Conservation (phyloP, 108 stramenopile genomes). For the Fragilaria radians region DNA sequence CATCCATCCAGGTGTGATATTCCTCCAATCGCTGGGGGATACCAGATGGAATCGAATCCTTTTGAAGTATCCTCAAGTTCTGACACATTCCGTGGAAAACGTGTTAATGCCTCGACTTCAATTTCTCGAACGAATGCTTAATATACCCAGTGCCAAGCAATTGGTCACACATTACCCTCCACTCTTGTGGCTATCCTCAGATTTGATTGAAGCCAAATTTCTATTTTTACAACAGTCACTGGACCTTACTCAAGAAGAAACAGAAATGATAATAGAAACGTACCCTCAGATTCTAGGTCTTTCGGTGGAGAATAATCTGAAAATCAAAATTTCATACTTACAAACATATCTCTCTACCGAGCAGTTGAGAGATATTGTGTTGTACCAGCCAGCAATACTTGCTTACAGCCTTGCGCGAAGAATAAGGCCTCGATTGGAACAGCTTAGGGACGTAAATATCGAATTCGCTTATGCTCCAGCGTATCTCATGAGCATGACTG, state of each 20-base stretch:
- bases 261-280: constrained; percentile 18
- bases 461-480: constrained; percentile 28
- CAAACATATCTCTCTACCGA: constrained; percentile 2
- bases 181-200: constrained; percentile 26
- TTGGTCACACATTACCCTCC: constrained; percentile 35
- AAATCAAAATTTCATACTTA: constrained; percentile 33
- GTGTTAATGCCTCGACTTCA: neutral
- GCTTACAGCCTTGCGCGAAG: constrained; percentile 32
- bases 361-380: constrained; percentile 35
- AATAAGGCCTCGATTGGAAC: constrained; percentile 24
- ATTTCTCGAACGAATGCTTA: neutral
- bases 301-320: constrained; percentile 25
- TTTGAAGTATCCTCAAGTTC: constrained; percentile 5
- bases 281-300: constrained; percentile 44
- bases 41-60: neutral
- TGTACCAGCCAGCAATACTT: constrained; percentile 40
- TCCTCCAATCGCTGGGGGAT: constrained; percentile 1
- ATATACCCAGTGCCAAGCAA: constrained; percentile 5
- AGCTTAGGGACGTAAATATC: constrained; percentile 21
- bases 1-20: neutral
- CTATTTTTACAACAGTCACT: constrained; percentile 22
- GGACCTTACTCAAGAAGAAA: constrained; percentile 13
- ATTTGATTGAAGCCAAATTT: constrained; percentile 26
- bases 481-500: constrained; percentile 38
- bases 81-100: neutral